Percentiles rank a stretch among this genome's conserved stretches.
phyloP scores from a whole-genome alignment of 441 rosid species.

The Populus hybrid region DNA sequence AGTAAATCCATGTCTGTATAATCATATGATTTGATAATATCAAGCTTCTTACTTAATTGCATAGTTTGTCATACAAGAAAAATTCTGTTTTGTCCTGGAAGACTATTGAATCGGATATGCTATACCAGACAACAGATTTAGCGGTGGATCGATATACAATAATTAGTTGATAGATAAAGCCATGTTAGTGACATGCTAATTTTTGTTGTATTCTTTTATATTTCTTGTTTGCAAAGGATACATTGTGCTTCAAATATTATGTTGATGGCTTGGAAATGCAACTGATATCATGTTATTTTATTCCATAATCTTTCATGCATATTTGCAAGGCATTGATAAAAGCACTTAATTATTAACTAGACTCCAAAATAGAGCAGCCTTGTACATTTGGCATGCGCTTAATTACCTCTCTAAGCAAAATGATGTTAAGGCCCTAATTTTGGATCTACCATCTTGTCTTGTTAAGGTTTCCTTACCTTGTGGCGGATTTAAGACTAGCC shows the following conservation, averaged over 20 bases:
- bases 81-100: background rate
- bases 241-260: background rate
- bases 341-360: background rate
- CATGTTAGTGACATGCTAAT: background rate
- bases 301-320: conserved; percentile 20
- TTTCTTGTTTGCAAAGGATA: conserved; percentile 12
- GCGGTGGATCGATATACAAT: background rate
- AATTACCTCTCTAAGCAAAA: conserved; percentile 10
- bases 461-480: background rate
- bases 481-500: background rate
- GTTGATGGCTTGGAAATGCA: background rate
- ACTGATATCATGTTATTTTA: background rate
- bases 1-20: background rate
- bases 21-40: background rate
- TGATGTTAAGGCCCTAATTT: background rate
- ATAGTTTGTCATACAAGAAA: conserved; percentile 4
- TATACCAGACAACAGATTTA: background rate
- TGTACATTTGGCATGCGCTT: background rate
- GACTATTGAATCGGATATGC: background rate
- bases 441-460: background rate
- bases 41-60: conserved; percentile 6
- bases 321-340: conserved; percentile 17
- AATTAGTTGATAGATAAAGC: background rate
- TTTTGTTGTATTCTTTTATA: background rate
- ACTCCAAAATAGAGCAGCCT: background rate